phyloP scores from a whole-genome alignment of 2,329 filamentous ascomycete genomes.

The Aschersonia sp. region DNA sequence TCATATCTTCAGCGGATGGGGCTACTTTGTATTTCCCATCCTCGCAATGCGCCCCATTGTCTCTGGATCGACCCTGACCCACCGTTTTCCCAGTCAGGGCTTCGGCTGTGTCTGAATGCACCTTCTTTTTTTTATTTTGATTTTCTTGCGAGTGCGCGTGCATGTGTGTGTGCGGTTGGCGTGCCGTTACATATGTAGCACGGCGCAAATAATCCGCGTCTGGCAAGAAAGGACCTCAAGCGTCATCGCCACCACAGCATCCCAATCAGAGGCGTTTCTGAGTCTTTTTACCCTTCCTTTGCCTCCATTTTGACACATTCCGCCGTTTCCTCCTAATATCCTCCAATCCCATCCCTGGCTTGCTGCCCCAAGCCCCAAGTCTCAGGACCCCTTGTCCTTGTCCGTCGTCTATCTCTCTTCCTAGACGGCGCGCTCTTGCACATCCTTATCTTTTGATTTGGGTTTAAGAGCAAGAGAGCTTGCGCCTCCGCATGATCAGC shows the following conservation, averaged over 20 bases:
- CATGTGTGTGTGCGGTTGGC: too few species aligned
- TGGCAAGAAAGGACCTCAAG: too few species aligned
- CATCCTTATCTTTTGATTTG: background rate
- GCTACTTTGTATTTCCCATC: background rate
- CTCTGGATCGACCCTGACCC: background rate
- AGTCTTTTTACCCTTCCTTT: background rate
- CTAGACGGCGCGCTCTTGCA: background rate
- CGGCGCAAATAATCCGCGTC: too few species aligned
- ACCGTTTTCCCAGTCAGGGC: background rate
- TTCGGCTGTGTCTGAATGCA: background rate
- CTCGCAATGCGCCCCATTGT: background rate
- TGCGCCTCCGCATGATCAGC: slow-evolving; percentile 1
- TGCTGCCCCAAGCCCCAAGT: background rate
- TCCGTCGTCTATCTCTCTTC: background rate
- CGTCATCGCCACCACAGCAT: too few species aligned
- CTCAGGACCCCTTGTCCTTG: slow-evolving; percentile 1
- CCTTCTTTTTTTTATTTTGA: background rate
- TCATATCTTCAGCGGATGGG: background rate
- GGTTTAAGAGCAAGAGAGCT: background rate
- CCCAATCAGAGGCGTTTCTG: background rate
- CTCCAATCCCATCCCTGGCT: background rate
- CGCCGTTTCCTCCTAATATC: background rate
- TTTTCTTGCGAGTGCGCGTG: too few species aligned
- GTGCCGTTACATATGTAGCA: too few species aligned
- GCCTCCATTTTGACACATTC: background rate